A percentile compares a stretch with the other conserved stretches of the same genome.
Conservation (phyloP, 2,329 filamentous ascomycete species). For the Alternaria infectoria region DNA sequence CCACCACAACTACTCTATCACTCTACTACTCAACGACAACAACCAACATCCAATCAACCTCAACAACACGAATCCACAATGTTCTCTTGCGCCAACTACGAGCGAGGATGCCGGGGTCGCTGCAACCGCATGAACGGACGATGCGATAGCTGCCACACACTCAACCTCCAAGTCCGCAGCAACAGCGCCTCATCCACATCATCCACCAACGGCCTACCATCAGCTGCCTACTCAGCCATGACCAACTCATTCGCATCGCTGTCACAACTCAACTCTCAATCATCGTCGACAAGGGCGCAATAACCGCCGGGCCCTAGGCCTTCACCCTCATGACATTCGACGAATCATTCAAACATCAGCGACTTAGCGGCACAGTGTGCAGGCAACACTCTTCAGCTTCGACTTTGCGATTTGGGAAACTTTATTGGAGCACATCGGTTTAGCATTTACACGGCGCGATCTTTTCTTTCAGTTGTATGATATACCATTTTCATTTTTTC, state of each 20-base stretch:
- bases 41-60: background rate
- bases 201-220: conserved; percentile 31
- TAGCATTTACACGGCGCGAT: conserved; percentile 15
- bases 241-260: conserved; percentile 51
- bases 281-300: conserved; percentile 31
- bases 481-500: conserved; percentile 7
- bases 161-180: conserved; percentile 48
- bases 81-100: conserved; percentile 55
- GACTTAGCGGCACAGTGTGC: conserved; percentile 31
- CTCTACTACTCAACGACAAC: background rate
- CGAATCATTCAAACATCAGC: conserved; percentile 19
- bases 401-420: background rate
- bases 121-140: conserved; percentile 48
- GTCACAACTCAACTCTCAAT: conserved; percentile 30
- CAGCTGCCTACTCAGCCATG: conserved; percentile 48
- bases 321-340: conserved; percentile 19
- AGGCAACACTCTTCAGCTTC: conserved; percentile 10
- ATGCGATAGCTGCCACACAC: conserved; percentile 48
- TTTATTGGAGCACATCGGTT: background rate
- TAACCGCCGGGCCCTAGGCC: conserved; percentile 11
- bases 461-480: conserved; percentile 6
- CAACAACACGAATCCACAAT: conserved; percentile 31
- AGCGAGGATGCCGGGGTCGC: conserved; percentile 52
- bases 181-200: conserved; percentile 42
- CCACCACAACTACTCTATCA: background rate